These are phyloP conservation scores for Chenopodium suecicum DNA, from an alignment of 148 eudicot species.

Conservation along the genomic window DNA sequence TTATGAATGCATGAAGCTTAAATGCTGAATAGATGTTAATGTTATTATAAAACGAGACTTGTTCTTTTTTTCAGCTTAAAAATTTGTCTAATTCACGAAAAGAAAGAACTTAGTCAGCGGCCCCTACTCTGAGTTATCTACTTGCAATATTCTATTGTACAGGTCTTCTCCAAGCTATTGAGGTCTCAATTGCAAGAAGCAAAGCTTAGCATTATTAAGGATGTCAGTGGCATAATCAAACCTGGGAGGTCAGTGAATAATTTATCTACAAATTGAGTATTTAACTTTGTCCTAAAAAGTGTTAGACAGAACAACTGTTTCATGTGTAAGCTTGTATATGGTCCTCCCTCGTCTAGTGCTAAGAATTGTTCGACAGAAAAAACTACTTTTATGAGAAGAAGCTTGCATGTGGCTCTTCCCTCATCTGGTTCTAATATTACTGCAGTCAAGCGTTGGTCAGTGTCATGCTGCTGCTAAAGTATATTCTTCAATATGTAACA, in stretches of 20 bases:
- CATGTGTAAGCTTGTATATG: constrained; percentile 7
- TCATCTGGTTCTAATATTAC: too few species aligned
- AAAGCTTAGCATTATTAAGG: constrained; percentile 48
- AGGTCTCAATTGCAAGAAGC: constrained; percentile 46
- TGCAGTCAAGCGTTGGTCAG: not conserved
- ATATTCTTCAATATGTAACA: not conserved
- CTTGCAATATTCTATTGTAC: constrained; percentile 11
- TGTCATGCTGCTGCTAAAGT: not conserved
- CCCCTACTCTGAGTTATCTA: not conserved
- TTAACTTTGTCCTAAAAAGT: not conserved
- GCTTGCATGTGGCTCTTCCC: too few species aligned
- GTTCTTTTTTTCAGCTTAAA: not conserved
- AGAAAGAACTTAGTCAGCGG: not conserved
- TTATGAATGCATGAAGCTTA: not conserved
- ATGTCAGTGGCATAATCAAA: constrained; percentile 62
- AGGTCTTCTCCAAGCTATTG: constrained; percentile 43
- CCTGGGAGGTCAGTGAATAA: constrained; percentile 57
- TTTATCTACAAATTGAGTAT: not conserved
- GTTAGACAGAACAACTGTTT: not conserved
- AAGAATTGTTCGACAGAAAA: too few species aligned
- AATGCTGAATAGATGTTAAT: not conserved
- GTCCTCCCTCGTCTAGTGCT: not conserved
- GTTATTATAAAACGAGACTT: not conserved
- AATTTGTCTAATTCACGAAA: not conserved
- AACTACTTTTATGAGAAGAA: not conserved